Conservation (phyloP, 2,329 filamentous ascomycete genomes). For the Scedosporium minutisporum region DNA sequence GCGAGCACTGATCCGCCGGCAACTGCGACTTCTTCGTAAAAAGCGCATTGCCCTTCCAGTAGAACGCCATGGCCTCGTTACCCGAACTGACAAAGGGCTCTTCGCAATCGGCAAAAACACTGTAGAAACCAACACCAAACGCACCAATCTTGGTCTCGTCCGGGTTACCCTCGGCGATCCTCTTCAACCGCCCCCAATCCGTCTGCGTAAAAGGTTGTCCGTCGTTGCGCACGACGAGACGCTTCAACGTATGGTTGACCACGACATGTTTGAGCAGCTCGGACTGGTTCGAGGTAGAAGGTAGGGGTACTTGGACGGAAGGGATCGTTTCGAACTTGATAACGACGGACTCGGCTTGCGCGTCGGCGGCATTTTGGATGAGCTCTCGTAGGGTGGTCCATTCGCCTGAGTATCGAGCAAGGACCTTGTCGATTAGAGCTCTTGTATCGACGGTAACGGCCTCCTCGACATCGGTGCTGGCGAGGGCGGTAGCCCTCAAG, state of each 20-base stretch:
- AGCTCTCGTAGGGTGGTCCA: constrained; percentile 86
- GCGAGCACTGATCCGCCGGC: constrained; percentile 53
- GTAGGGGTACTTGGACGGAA: constrained; percentile 67
- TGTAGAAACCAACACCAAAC: constrained; percentile 97
- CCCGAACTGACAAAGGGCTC: constrained; percentile 95
- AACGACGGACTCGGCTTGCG: constrained; percentile 77
- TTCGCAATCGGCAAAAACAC: constrained; percentile 95
- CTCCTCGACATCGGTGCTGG: constrained; percentile 81
- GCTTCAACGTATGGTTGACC: constrained; percentile 73
- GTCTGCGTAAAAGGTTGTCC: constrained; percentile 79
- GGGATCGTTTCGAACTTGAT: constrained; percentile 90
- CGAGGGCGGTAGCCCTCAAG: constrained; percentile 78
- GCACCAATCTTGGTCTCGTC: constrained; percentile 99
- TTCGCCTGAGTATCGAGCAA: constrained; percentile 92
- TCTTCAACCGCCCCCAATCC: constrained; percentile 88
- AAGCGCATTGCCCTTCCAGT: constrained; percentile 97
- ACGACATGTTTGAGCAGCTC: constrained; percentile 74
- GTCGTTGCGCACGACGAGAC: constrained; percentile 88
- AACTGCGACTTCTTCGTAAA: constrained; percentile 82
- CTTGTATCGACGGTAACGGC: constrained; percentile 96
- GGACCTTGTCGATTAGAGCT: constrained; percentile 93
- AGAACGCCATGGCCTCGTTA: constrained; percentile 90
- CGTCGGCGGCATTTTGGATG: constrained; percentile 97
- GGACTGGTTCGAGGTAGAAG: constrained; percentile 53
- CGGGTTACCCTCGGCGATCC: constrained; percentile 97